Percentiles rank a stretch among this genome's conserved stretches.
Conservation (phyloP, 1,284 basidiomycete genomes). For the Heterobasidion irregulare region DNA sequence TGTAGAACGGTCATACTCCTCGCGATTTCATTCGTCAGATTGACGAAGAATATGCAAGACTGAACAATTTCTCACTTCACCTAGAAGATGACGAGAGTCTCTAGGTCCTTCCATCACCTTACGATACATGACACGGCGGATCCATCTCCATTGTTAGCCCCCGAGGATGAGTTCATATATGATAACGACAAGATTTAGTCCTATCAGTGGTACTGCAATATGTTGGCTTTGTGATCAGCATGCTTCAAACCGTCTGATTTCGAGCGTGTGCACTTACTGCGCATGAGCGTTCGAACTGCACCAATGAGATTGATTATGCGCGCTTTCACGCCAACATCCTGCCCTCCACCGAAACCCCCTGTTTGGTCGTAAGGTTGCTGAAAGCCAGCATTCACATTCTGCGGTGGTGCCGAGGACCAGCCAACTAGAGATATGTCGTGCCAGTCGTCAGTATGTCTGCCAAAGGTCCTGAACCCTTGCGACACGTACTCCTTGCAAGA, state of each 20-base stretch:
- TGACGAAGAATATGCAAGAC: conserved; percentile 58
- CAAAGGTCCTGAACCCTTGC: conserved; percentile 1
- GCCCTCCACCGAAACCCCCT: conserved; percentile 35
- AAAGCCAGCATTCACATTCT: conserved; percentile 45
- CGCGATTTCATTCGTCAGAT: conserved; percentile 77
- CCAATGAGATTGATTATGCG: conserved; percentile 87
- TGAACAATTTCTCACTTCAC: conserved; percentile 31
- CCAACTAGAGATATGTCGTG: conserved; percentile 54
- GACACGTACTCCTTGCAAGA: conserved; percentile 76
- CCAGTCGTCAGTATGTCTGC: conserved; percentile 5
- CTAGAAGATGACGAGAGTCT: not conserved
- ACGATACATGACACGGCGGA: not conserved
- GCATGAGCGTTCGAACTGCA: conserved; percentile 90
- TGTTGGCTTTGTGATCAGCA: not conserved
- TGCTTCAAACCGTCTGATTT: not conserved
- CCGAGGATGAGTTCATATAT: conserved; percentile 74
- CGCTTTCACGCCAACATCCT: conserved; percentile 73
- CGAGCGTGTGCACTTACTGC: conserved; percentile 56
- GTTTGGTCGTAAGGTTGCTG: conserved; percentile 62
- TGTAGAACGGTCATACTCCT: conserved; percentile 65
- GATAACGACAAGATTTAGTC: conserved; percentile 75
- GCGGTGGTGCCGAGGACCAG: conserved; percentile 68
- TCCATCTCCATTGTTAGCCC: conserved; percentile 15
- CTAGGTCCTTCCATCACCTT: not conserved
- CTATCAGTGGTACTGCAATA: conserved; percentile 79